phyloP scores from a whole-genome alignment of 805 yeast genomes.

The Teunomyces panamensis region DNA sequence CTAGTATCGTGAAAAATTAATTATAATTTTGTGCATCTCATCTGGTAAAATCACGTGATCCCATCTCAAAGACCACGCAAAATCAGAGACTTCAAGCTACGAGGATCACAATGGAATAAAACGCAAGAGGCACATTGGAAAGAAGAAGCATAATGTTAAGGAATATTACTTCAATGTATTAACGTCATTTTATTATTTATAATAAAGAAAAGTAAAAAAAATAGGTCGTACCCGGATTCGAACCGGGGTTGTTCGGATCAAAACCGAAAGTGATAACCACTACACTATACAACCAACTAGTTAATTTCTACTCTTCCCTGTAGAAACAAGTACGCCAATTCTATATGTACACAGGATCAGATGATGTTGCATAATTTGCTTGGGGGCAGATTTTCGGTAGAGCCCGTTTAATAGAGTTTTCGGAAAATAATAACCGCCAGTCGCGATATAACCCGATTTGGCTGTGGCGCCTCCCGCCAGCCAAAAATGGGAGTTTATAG shows the following conservation, averaged over 20 bases:
- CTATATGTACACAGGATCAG: too few species aligned
- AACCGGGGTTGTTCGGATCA: slow-evolving; percentile 83
- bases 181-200: background rate
- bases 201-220: background rate
- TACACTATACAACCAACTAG: slow-evolving; percentile 56
- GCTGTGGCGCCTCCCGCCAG: background rate
- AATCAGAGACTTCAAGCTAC: too few species aligned
- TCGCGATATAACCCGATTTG: background rate
- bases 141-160: background rate
- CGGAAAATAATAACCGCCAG: background rate
- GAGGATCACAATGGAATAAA: background rate
- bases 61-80: background rate
- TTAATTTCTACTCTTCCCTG: background rate
- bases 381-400: background rate
- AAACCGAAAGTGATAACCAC: slow-evolving; percentile 81
- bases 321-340: too few species aligned
- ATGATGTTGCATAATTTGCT: background rate
- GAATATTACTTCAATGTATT: too few species aligned
- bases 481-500: background rate
- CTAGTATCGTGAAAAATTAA: slow-evolving; percentile 1
- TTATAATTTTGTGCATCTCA: slow-evolving; percentile 1
- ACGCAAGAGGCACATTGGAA: background rate
- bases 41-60: background rate
- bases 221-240: slow-evolving; percentile 81
- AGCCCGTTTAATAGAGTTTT: background rate